Evolutionary conservation across 768 basidiomycete genomes (phyloP).

Genomic region (Xerocomellus amylosporus): DNA sequence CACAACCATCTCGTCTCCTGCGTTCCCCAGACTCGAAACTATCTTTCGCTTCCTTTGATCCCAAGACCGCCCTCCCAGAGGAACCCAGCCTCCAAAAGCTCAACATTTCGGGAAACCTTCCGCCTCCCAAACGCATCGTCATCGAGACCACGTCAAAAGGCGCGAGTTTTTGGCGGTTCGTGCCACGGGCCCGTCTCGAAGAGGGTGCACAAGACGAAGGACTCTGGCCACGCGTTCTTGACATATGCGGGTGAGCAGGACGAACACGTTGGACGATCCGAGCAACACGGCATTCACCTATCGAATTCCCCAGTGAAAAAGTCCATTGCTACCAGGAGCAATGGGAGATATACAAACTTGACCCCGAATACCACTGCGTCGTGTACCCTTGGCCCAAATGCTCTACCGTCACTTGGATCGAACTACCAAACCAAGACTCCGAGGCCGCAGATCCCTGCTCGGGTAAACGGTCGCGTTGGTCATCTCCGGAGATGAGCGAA

Average conservation of each 20-base stretch:
- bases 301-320: constrained; percentile 38
- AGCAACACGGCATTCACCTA: constrained; percentile 7
- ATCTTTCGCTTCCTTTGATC: constrained; percentile 75
- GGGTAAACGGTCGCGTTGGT: constrained; percentile 28
- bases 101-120: constrained; percentile 45
- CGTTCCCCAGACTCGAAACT: constrained; percentile 56
- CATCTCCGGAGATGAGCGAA: constrained; percentile 24
- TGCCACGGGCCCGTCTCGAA: constrained; percentile 62
- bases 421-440: constrained; percentile 7
- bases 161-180: constrained; percentile 68
- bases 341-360: constrained; percentile 85
- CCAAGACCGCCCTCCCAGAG: constrained; percentile 54
- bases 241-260: constrained; percentile 63
- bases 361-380: constrained; percentile 66
- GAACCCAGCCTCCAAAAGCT: constrained; percentile 39
- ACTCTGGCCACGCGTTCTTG: constrained; percentile 61
- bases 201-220: constrained; percentile 65
- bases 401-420: constrained; percentile 22
- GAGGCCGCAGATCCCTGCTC: constrained; percentile 11
- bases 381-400: constrained; percentile 45
- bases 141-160: constrained; percentile 62
- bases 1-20: constrained; percentile 61
- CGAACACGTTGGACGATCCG: constrained; percentile 1
- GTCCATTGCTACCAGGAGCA: constrained; percentile 65
- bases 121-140: constrained; percentile 68